Base-by-base conservation (phyloP, 176 grass and related monocot genomes). In the Pontederia crassipes region DNA sequence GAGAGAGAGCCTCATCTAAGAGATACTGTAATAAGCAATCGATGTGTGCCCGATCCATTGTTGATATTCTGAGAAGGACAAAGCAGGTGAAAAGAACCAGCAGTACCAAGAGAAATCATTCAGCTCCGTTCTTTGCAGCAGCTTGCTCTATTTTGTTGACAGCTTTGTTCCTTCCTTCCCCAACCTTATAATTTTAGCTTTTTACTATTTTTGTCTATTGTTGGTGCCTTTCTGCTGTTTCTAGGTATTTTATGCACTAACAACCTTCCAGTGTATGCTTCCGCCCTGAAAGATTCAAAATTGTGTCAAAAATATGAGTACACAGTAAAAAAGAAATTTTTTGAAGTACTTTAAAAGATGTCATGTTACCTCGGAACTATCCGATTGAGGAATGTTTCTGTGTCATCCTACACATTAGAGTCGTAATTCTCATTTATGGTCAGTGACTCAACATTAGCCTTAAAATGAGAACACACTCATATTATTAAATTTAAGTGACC, bases 401-500 rank as follows among this genome's bases (percentile, higher is more conserved):
- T 97, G 73, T 91, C 92, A 51, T 26, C 52, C 76, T 97, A 87
- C 60, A 97, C 92, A 78, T 97, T 87, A 0, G 83, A 79, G 67
- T 97, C 92, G 32, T 97, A 97, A 50, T 97, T 97, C 67, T 88
- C 92, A 76, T 97, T 97, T 53, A 97, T 90, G 73, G 92, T 97
- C 63, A 97, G 74, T 0, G 92, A 97, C 92, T 97, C 81, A 29
- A 72, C 46, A 47, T 14, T 55, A 58, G 29, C 55, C 72, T 26
- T 69, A 0, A 50, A 72, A 65, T 52, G 9, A 11, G 45, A 47
- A 65, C 47, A 70, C 51, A 51, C 26, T n/a, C 35, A n/a, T 11
- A 24, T 54, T 50, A 18, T 12, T 48, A 10, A 5, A 13, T 28
- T 60, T 20, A 12, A 46, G 55, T 11, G 27, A 56, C 3, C 0